Evolutionary conservation across 164 flowering plant genomes (phyloP).

Genomic region (Hamamelis virginiana): DNA sequence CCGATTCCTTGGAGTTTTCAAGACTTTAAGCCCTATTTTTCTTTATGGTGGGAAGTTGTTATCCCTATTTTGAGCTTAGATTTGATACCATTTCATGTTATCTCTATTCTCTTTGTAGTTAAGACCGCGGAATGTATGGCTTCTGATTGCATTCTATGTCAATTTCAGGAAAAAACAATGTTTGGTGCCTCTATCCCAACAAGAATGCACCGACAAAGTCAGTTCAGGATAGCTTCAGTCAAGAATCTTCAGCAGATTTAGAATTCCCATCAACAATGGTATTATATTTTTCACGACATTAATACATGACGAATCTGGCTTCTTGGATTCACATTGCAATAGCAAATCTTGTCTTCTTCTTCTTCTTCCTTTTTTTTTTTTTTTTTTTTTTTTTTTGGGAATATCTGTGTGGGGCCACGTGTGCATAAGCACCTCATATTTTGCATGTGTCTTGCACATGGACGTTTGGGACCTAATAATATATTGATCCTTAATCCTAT

Average conservation of each 20-base stretch:
- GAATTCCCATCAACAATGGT: slow-evolving; percentile 35
- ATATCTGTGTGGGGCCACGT: too few relatives aligned
- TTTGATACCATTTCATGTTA: not conserved
- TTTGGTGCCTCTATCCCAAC: slow-evolving; percentile 94
- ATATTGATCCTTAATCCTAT: too few relatives aligned
- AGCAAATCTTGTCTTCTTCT: not conserved
- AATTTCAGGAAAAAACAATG: slow-evolving; percentile 64
- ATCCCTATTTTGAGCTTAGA: not conserved
- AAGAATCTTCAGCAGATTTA: slow-evolving; percentile 18
- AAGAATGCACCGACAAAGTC: slow-evolving; percentile 54
- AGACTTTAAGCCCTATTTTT: too few relatives aligned
- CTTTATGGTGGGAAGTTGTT: not conserved
- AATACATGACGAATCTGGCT: not conserved
- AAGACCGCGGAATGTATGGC: not conserved
- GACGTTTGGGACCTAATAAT: too few relatives aligned
- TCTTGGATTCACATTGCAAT: not conserved
- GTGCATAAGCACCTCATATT: too few relatives aligned
- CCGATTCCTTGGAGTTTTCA: too few relatives aligned
- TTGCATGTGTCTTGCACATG: too few relatives aligned
- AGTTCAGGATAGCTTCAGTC: slow-evolving; percentile 51
- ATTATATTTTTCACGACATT: not conserved
- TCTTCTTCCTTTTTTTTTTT: too few relatives aligned
- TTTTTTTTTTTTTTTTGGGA: too few relatives aligned
- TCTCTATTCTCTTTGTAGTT: not conserved
- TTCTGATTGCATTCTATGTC: slow-evolving; percentile 7